A percentile compares a stretch with the other conserved stretches of the same genome.
Conservation (phyloP, 306 rosid species). For the Echinosophora koreensis region DNA sequence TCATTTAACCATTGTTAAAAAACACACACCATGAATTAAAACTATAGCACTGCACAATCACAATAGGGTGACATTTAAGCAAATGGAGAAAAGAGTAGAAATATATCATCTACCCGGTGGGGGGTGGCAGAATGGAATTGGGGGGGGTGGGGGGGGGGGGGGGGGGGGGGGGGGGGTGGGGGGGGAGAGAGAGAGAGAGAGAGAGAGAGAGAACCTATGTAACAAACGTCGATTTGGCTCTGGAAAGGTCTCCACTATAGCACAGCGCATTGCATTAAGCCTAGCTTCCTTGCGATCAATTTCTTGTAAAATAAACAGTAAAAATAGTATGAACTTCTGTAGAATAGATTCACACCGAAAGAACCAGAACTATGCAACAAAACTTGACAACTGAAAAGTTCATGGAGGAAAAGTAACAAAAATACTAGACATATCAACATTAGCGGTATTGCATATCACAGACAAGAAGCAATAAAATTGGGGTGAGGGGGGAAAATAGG, state of each 20-base stretch:
- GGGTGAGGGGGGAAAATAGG: background rate
- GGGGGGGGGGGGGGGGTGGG: too few species aligned
- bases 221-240: conserved; percentile 96
- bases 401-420: background rate
- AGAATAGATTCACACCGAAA: conserved; percentile 32
- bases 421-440: conserved; percentile 3
- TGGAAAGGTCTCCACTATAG: conserved; percentile 92
- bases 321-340: conserved; percentile 28
- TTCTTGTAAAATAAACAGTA: conserved; percentile 62
- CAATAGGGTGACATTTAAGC: conserved; percentile 25
- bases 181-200: too few species aligned
- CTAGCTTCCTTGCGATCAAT: conserved; percentile 92
- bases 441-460: background rate
- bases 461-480: background rate
- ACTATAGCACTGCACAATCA: background rate
- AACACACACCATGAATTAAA: too few species aligned
- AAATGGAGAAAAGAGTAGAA: background rate
- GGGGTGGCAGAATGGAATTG: background rate
- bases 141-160: too few species aligned
- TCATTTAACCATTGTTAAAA: too few species aligned
- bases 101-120: conserved; percentile 1
- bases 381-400: conserved; percentile 1
- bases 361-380: conserved; percentile 31
- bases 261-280: conserved; percentile 85
- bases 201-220: conserved; percentile 67